Conservation (phyloP, 495 filamentous ascomycete genomes). For the Penicillium paxilli region DNA sequence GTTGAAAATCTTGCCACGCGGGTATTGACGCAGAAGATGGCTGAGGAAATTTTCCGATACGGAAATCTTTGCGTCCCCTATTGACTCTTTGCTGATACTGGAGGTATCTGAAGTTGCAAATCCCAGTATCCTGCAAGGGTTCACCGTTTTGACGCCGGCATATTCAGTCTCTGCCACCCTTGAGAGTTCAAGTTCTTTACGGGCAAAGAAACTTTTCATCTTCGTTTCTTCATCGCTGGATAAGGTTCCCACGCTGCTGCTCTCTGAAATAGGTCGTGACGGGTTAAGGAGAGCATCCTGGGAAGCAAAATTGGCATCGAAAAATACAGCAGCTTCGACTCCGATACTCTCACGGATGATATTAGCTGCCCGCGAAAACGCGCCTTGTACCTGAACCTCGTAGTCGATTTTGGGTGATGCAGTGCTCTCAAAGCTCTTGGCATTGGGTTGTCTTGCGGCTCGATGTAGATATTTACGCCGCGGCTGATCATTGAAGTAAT, state of each 20-base stretch:
- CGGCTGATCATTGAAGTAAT: not conserved
- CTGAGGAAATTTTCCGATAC: constrained; percentile 14
- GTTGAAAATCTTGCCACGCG: constrained; percentile 20
- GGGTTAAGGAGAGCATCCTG: constrained; percentile 5
- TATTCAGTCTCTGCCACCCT: not conserved
- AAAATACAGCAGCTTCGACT: constrained; percentile 48
- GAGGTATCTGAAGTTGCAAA: constrained; percentile 15
- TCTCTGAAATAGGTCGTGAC: constrained; percentile 3
- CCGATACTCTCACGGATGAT: constrained; percentile 51
- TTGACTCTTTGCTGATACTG: constrained; percentile 10
- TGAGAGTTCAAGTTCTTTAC: not conserved
- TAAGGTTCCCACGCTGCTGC: constrained; percentile 15
- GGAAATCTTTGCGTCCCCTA: constrained; percentile 8
- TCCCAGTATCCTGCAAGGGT: constrained; percentile 18
- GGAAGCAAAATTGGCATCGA: constrained; percentile 42
- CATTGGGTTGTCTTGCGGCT: not conserved
- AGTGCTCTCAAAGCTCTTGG: not conserved
- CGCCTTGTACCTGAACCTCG: constrained; percentile 2
- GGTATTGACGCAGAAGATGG: constrained; percentile 13
- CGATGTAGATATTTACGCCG: not conserved
- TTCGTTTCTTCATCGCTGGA: constrained; percentile 14
- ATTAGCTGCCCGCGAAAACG: constrained; percentile 41
- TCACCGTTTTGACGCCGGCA: not conserved
- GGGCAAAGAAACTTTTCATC: not conserved
- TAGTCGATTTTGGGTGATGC: constrained; percentile 5